Conservation (phyloP, 2,329 filamentous ascomycete genomes). For the Botrytis hyacinthi region DNA sequence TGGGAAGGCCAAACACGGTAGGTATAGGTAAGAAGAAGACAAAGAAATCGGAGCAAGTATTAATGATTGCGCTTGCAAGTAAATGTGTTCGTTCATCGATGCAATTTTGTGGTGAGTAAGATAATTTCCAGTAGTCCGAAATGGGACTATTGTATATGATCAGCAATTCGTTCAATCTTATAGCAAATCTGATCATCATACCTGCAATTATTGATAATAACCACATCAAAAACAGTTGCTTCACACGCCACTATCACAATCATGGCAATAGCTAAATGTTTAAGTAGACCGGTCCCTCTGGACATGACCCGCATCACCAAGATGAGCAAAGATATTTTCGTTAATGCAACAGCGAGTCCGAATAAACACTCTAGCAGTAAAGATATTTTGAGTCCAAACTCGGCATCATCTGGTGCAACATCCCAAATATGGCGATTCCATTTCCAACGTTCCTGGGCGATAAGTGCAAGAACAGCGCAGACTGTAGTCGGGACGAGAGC, state of each 20-base stretch:
- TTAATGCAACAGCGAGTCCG: conserved; percentile 38
- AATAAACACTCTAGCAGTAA: conserved; percentile 42
- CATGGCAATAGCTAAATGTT: conserved; percentile 33
- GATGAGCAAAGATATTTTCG: conserved; percentile 41
- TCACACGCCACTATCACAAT: conserved; percentile 40
- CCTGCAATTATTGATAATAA: conserved; percentile 44
- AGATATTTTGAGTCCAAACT: conserved; percentile 40
- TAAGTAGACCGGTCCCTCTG: conserved; percentile 37
- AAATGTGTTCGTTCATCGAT: conserved; percentile 51
- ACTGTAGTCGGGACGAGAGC: conserved; percentile 39
- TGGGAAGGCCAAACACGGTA: conserved; percentile 45
- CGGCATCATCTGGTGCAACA: conserved; percentile 36
- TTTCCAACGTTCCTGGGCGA: conserved; percentile 39
- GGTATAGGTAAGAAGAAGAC: conserved; percentile 51
- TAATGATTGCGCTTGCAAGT: conserved; percentile 53
- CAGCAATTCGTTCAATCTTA: not conserved
- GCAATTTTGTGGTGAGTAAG: conserved; percentile 39
- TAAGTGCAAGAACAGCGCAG: conserved; percentile 39
- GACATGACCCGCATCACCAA: conserved; percentile 40
- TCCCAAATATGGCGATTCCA: conserved; percentile 46
- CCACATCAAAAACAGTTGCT: conserved; percentile 37
- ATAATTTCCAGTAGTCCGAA: conserved; percentile 41
- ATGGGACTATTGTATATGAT: conserved; percentile 37
- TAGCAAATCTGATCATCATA: conserved; percentile 27
- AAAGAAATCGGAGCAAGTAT: conserved; percentile 57